These are phyloP conservation scores for Exserohilum turcica DNA, from an alignment of 2,329 filamentous ascomycete genomes.

Conservation along the genomic window DNA sequence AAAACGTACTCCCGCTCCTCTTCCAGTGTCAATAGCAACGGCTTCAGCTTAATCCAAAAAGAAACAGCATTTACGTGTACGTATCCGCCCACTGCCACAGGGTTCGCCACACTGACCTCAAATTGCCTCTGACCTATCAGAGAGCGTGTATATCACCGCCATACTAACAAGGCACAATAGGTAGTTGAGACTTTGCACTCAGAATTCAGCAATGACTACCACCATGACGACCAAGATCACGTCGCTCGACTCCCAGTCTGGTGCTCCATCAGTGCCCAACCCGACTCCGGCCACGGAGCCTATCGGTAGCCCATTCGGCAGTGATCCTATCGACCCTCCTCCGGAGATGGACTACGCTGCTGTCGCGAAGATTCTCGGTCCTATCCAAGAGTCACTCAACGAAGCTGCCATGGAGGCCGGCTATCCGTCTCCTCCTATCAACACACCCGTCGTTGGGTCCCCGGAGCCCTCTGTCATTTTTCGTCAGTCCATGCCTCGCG, in stretches of 20 bases:
- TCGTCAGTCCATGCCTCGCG: conserved; percentile 18
- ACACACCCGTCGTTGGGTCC: conserved; percentile 35
- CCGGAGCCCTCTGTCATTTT: conserved; percentile 33
- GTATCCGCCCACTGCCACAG: background rate
- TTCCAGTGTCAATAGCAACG: background rate
- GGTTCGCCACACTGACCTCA: background rate
- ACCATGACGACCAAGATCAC: conserved; percentile 21
- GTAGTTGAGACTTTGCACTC: background rate
- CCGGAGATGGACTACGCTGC: conserved; percentile 32
- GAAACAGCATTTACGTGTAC: background rate
- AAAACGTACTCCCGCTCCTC: background rate
- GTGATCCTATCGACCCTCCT: conserved; percentile 16
- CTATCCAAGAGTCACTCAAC: conserved; percentile 40
- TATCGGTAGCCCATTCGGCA: conserved; percentile 12
- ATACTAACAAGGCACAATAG: background rate
- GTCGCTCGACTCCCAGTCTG: conserved; percentile 29
- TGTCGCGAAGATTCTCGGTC: conserved; percentile 34
- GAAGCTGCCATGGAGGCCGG: conserved; percentile 37
- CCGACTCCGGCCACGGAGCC: conserved; percentile 35
- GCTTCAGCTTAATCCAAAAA: background rate
- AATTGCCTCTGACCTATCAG: background rate
- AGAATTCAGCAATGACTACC: conserved; percentile 6
- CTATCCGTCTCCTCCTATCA: conserved; percentile 39
- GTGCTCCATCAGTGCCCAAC: conserved; percentile 28
- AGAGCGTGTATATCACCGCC: background rate